Conservation (phyloP, 768 basidiomycete genomes). For the Multifurca ochricompacta region DNA sequence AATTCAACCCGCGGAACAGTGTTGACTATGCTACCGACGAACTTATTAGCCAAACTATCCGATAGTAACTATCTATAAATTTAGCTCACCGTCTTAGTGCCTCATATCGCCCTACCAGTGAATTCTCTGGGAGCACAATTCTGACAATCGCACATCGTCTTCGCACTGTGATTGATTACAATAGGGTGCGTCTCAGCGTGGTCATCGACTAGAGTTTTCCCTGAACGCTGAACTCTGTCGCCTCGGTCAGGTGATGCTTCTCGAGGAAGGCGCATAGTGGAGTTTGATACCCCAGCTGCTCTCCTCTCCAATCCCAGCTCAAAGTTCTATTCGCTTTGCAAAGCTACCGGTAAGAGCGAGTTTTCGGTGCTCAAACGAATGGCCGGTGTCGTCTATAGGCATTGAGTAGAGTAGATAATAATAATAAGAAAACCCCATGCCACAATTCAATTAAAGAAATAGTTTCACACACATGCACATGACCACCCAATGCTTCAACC, state of each 20-base stretch:
- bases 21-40: slow-evolving; percentile 89
- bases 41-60: slow-evolving; percentile 72
- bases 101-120: slow-evolving; percentile 32
- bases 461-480: slow-evolving; percentile 1
- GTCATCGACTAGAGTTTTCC: neutral
- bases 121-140: slow-evolving; percentile 76
- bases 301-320: slow-evolving; percentile 51
- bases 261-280: slow-evolving; percentile 70
- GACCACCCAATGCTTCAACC: too few relatives aligned
- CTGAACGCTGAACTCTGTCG: slow-evolving; percentile 13
- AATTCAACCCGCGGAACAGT: slow-evolving; percentile 26
- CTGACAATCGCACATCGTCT: slow-evolving; percentile 78
- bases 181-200: slow-evolving; percentile 46
- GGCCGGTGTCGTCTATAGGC: slow-evolving; percentile 47
- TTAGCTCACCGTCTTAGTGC: neutral
- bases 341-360: slow-evolving; percentile 65
- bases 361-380: slow-evolving; percentile 61
- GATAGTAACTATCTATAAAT: slow-evolving; percentile 45
- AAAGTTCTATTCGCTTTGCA: slow-evolving; percentile 60
- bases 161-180: slow-evolving; percentile 77
- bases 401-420: too few relatives aligned
- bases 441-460: neutral
- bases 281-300: slow-evolving; percentile 59
- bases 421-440: too few relatives aligned
- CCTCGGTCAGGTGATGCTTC: slow-evolving; percentile 52